Evolutionary conservation across 2,329 filamentous ascomycete genomes (phyloP).

Genomic region (Aureobasidium sp.): DNA sequence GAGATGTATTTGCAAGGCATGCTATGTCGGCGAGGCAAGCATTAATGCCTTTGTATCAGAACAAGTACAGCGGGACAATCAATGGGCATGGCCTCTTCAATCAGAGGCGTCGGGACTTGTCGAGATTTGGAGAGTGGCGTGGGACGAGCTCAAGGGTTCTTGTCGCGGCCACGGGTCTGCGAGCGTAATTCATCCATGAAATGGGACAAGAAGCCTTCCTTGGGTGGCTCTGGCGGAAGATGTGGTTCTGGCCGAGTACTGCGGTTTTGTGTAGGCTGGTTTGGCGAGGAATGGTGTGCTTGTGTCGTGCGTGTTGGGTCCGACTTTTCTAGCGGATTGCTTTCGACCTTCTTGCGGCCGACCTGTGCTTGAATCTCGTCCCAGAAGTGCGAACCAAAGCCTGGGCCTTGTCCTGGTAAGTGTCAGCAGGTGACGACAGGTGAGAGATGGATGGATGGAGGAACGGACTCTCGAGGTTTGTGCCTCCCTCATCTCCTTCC

Average conservation of each 20-base stretch:
- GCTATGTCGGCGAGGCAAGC: no score
- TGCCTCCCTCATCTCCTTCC: conserved; percentile 43
- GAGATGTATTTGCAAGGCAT: neutral
- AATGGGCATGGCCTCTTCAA: no score
- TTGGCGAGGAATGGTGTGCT: neutral
- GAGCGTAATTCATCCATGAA: conserved; percentile 46
- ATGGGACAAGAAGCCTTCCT: conserved; percentile 37
- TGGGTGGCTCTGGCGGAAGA: neutral
- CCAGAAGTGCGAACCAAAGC: conserved; percentile 44
- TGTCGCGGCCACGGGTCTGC: conserved; percentile 33
- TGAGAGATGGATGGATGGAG: neutral
- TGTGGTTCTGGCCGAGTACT: no score
- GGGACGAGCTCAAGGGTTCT: neutral
- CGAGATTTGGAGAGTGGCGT: neutral
- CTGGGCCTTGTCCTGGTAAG: conserved; percentile 23
- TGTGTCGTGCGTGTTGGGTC: neutral
- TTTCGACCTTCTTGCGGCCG: neutral
- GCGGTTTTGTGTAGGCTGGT: neutral
- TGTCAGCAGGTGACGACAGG: neutral
- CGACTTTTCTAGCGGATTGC: neutral
- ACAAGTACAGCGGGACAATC: no score
- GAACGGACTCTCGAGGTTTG: conserved; percentile 36
- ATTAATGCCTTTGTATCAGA: no score
- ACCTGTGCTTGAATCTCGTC: conserved; percentile 46
- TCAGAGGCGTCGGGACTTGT: no score